Evolutionary conservation across 371 early-diverging fungal species (phyloP).

Genomic region (Chytridium lagenaria): DNA sequence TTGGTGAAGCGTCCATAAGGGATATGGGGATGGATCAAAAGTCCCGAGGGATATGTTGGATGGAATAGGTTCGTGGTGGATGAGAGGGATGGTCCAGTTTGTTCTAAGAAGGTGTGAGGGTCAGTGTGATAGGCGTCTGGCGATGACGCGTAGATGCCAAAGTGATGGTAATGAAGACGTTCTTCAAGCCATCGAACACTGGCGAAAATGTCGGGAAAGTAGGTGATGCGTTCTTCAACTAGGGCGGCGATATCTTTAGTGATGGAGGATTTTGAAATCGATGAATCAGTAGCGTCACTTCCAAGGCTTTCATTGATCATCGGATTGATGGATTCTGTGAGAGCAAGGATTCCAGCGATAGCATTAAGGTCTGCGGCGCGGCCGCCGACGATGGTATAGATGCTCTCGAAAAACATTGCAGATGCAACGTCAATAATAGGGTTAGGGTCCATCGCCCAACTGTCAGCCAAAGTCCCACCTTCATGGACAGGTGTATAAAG

Average conservation of each 20-base stretch:
- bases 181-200: constrained; percentile 25
- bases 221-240: background rate
- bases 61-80: background rate
- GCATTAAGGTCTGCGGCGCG: constrained; percentile 23
- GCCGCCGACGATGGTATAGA: constrained; percentile 20
- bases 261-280: background rate
- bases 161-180: background rate
- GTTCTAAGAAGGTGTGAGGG: background rate
- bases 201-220: constrained; percentile 22
- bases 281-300: background rate
- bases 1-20: constrained; percentile 21
- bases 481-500: background rate
- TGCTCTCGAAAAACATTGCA: background rate
- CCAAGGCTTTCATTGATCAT: background rate
- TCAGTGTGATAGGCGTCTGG: too few species aligned
- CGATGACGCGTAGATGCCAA: background rate
- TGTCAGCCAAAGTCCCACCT: background rate
- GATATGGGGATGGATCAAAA: constrained; percentile 7
- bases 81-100: background rate
- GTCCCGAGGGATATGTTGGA: background rate
- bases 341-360: constrained; percentile 11
- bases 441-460: constrained; percentile 14
- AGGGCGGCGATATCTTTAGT: background rate
- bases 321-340: background rate
- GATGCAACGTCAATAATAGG: constrained; percentile 8